Evolutionary conservation across 768 basidiomycete genomes (phyloP).

Genomic region (Tricholoma flavovirens): DNA sequence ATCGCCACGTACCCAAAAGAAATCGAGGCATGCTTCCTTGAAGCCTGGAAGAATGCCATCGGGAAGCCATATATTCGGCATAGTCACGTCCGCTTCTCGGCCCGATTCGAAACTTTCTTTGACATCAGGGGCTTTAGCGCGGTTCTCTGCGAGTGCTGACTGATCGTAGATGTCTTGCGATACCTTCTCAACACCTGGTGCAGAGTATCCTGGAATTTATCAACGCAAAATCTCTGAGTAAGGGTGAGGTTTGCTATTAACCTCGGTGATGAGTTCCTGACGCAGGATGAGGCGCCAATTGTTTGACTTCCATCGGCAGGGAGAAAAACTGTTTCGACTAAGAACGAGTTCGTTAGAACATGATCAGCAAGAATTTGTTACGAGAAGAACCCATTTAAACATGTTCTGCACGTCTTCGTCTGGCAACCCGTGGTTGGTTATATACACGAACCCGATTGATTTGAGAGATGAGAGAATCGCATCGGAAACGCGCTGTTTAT

Average conservation of each 20-base stretch:
- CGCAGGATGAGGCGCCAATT: constrained; percentile 39
- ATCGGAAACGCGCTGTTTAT: constrained; percentile 34
- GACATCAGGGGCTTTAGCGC: constrained; percentile 30
- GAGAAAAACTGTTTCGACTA: constrained; percentile 34
- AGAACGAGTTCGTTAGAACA: neutral
- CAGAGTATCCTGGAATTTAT: constrained; percentile 28
- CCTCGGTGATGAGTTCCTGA: constrained; percentile 43
- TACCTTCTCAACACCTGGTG: constrained; percentile 36
- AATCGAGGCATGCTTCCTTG: constrained; percentile 44
- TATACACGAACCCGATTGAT: constrained; percentile 42
- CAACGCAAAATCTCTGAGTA: constrained; percentile 9
- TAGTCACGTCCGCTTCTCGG: constrained; percentile 35
- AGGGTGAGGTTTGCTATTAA: constrained; percentile 12
- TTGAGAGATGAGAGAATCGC: constrained; percentile 41
- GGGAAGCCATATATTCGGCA: constrained; percentile 57
- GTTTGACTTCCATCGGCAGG: constrained; percentile 32
- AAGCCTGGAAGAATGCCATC: constrained; percentile 49
- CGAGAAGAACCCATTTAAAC: constrained; percentile 33
- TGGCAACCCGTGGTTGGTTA: constrained; percentile 37
- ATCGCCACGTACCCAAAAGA: constrained; percentile 37
- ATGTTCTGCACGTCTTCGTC: constrained; percentile 31
- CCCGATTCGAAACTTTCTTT: constrained; percentile 57
- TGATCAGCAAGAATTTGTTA: neutral
- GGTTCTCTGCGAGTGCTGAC: constrained; percentile 21
- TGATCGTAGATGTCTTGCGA: constrained; percentile 29